These are phyloP conservation scores for Fusarium sp. DNA, from an alignment of 2,329 filamentous ascomycete genomes.

Conservation along the genomic window DNA sequence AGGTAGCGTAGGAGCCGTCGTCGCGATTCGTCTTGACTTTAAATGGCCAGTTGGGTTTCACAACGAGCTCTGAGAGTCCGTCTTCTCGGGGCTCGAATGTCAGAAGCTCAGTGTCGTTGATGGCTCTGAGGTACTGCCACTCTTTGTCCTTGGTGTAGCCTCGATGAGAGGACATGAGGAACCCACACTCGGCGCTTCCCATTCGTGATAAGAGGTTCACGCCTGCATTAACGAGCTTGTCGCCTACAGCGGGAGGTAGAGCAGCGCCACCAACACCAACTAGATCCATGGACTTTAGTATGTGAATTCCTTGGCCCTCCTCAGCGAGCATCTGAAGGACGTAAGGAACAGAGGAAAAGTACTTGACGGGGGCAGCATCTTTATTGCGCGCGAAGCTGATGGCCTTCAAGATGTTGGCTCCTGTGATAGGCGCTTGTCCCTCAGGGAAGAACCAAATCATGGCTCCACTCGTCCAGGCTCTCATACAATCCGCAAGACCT, in stretches of 20 bases:
- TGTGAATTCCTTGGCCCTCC: slow-evolving; percentile 52
- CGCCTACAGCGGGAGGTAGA: slow-evolving; percentile 62
- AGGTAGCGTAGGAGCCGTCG: slow-evolving; percentile 71
- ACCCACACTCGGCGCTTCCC: slow-evolving; percentile 74
- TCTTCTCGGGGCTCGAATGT: slow-evolving; percentile 58
- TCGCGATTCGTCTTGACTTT: slow-evolving; percentile 66
- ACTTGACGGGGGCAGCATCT: slow-evolving; percentile 52
- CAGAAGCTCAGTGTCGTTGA: slow-evolving; percentile 46
- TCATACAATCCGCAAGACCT: slow-evolving; percentile 70
- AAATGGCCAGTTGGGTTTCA: slow-evolving; percentile 66
- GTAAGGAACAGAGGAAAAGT: slow-evolving; percentile 72
- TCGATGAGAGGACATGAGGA: slow-evolving; percentile 70
- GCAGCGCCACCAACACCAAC: slow-evolving; percentile 74
- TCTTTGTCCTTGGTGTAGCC: slow-evolving; percentile 63
- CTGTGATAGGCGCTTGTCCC: slow-evolving; percentile 65
- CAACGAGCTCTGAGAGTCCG: slow-evolving; percentile 63
- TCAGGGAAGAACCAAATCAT: slow-evolving; percentile 72
- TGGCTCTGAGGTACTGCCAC: slow-evolving; percentile 69
- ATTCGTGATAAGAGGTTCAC: slow-evolving; percentile 71
- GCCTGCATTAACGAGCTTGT: slow-evolving; percentile 59
- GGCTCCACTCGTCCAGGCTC: slow-evolving; percentile 69
- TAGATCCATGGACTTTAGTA: slow-evolving; percentile 64
- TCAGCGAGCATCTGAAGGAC: slow-evolving; percentile 64
- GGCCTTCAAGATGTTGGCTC: slow-evolving; percentile 60
- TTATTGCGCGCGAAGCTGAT: slow-evolving; percentile 51